A percentile compares a stretch with the other conserved stretches of the same genome.
phyloP scores from a whole-genome alignment of 352 stramenopile genomes.

The Elongisporangium prolatum region DNA sequence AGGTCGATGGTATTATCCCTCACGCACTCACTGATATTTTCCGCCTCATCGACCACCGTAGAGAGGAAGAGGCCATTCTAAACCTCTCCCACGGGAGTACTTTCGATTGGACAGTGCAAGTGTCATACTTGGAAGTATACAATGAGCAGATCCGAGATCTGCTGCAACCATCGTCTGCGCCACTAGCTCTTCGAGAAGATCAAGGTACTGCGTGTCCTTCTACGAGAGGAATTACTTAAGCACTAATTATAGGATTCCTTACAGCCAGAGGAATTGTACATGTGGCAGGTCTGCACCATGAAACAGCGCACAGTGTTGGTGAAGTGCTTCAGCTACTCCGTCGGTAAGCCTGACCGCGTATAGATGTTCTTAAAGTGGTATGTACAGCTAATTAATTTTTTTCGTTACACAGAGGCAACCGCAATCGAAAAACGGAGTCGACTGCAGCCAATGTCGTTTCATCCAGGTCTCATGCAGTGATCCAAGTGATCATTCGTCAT shows the following conservation, averaged over 20 bases:
- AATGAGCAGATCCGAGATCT: constrained; percentile 96
- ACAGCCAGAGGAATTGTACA: constrained; percentile 31
- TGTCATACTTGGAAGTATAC: constrained; percentile 98
- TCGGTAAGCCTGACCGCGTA: constrained; percentile 13
- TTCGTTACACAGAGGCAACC: constrained; percentile 30
- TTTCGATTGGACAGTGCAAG: constrained; percentile 80
- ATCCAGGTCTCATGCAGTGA: constrained; percentile 78
- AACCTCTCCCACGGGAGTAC: constrained; percentile 34
- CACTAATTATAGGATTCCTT: too few relatives aligned
- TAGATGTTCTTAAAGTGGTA: not conserved
- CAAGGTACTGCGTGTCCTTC: constrained; percentile 20
- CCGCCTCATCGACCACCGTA: constrained; percentile 54
- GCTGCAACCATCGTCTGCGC: constrained; percentile 31
- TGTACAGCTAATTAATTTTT: too few relatives aligned
- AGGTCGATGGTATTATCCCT: constrained; percentile 84
- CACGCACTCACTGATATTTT: constrained; percentile 56
- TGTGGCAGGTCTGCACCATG: constrained; percentile 46
- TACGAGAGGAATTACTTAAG: too few relatives aligned
- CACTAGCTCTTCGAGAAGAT: constrained; percentile 43
- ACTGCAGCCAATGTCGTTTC: constrained; percentile 81
- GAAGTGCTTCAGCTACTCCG: constrained; percentile 46
- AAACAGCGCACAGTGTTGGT: constrained; percentile 35
- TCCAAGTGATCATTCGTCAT: constrained; percentile 69
- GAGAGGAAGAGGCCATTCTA: constrained; percentile 44
- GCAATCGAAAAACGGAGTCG: constrained; percentile 52